Evolutionary conservation across 768 basidiomycete genomes (phyloP).

Genomic region (Amyloporia xantha): DNA sequence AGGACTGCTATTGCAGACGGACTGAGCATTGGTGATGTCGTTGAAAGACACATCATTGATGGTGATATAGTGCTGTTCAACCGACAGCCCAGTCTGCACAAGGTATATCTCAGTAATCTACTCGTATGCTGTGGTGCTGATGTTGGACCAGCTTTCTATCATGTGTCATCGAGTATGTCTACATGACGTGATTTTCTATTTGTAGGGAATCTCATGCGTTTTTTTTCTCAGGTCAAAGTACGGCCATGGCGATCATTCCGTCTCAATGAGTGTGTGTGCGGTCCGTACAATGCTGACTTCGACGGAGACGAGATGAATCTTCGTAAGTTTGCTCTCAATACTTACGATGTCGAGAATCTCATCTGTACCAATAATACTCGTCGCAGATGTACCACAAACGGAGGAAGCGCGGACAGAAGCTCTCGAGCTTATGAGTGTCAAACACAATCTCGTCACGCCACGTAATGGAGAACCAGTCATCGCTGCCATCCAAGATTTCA

Average conservation of each 20-base stretch:
- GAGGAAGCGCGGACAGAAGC: slow-evolving; percentile 98
- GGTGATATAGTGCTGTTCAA: slow-evolving; percentile 98
- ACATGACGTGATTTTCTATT: background rate
- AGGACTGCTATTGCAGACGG: slow-evolving; percentile 74
- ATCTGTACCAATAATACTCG: too few relatives aligned
- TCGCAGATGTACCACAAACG: slow-evolving; percentile 96
- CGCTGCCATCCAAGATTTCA: slow-evolving; percentile 99
- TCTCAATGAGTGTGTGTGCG: slow-evolving; percentile 98
- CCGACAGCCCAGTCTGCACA: slow-evolving; percentile 97
- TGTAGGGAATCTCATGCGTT: background rate
- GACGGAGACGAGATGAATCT: slow-evolving; percentile 99
- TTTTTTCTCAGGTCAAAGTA: slow-evolving; percentile 62
- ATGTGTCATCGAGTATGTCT: slow-evolving; percentile 88
- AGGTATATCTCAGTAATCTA: slow-evolving; percentile 40
- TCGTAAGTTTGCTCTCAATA: slow-evolving; percentile 46
- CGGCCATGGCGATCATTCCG: slow-evolving; percentile 97
- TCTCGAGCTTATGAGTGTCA: slow-evolving; percentile 93
- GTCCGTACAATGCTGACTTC: slow-evolving; percentile 98
- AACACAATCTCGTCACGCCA: slow-evolving; percentile 95
- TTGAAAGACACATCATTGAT: slow-evolving; percentile 91
- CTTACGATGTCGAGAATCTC: background rate
- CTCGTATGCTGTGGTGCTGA: slow-evolving; percentile 2
- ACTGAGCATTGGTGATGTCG: slow-evolving; percentile 81
- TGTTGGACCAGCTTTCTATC: slow-evolving; percentile 68
- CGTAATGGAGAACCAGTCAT: slow-evolving; percentile 99